A percentile compares a stretch with the other conserved stretches of the same genome.
Evolutionary conservation across 257 asterid species (phyloP).

Genomic region (Solanum ossicruentum): DNA sequence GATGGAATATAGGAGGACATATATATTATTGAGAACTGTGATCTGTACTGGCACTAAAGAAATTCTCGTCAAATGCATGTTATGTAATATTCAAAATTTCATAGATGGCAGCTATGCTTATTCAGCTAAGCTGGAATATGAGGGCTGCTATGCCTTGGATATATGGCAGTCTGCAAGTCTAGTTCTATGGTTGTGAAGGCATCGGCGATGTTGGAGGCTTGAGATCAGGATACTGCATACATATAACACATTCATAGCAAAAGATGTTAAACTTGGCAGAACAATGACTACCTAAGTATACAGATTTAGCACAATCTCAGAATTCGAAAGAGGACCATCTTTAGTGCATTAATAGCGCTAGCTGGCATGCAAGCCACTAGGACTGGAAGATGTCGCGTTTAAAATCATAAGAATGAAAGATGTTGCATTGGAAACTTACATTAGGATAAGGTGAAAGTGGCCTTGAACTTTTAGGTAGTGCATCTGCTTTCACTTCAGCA

Average conservation of each 20-base stretch:
- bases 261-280: background rate
- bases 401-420: background rate
- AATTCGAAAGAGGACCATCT: background rate
- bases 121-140: background rate
- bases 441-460: slow-evolving; percentile 87
- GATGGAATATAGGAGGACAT: background rate
- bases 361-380: background rate
- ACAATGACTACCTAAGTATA: background rate
- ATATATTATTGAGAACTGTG: background rate
- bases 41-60: background rate
- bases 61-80: background rate
- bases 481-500: slow-evolving; percentile 34
- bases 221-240: slow-evolving; percentile 78
- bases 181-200: slow-evolving; percentile 66
- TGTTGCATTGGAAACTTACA: slow-evolving; percentile 21
- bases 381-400: background rate
- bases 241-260: background rate
- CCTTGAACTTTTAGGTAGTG: slow-evolving; percentile 32
- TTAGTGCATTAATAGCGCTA: background rate
- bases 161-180: background rate
- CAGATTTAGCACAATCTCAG: background rate
- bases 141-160: background rate
- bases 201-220: slow-evolving; percentile 95
- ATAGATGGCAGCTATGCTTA: background rate
- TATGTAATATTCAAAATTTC: background rate